These are phyloP conservation scores for Ganoderma lingzhi DNA, from an alignment of 1,284 basidiomycete genomes.

Conservation along the genomic window DNA sequence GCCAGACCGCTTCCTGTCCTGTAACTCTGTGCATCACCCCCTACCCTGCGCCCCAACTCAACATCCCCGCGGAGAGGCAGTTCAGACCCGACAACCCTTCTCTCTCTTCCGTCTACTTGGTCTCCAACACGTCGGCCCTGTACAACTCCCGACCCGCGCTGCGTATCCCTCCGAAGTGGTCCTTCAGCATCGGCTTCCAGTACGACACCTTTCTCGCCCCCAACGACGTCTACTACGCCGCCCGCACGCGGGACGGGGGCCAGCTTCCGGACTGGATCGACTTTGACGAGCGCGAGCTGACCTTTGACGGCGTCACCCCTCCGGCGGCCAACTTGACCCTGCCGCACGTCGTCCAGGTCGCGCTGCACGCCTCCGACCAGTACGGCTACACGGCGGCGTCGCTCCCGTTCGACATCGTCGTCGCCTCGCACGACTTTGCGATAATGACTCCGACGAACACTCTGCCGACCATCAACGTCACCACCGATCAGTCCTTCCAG, in stretches of 20 bases:
- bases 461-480: slow-evolving; percentile 74
- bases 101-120: slow-evolving; percentile 71
- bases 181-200: slow-evolving; percentile 89
- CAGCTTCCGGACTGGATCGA: slow-evolving; percentile 80
- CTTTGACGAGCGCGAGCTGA: slow-evolving; percentile 74
- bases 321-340: slow-evolving; percentile 44
- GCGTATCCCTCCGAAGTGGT: slow-evolving; percentile 85
- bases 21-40: slow-evolving; percentile 72
- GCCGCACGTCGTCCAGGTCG: slow-evolving; percentile 56
- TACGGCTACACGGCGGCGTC: slow-evolving; percentile 64
- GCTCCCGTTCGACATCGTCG: slow-evolving; percentile 62
- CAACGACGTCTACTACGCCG: slow-evolving; percentile 70
- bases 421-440: slow-evolving; percentile 73
- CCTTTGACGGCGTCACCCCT: slow-evolving; percentile 85
- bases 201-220: slow-evolving; percentile 67
- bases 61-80: slow-evolving; percentile 65
- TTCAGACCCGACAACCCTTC: slow-evolving; percentile 67
- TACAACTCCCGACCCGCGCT: slow-evolving; percentile 64
- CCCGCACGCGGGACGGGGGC: slow-evolving; percentile 70
- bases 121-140: slow-evolving; percentile 65
- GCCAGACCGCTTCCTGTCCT: slow-evolving; percentile 53
- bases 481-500: slow-evolving; percentile 61
- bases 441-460: slow-evolving; percentile 43
- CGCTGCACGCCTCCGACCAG: slow-evolving; percentile 71
- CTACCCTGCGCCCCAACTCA: slow-evolving; percentile 60